Evolutionary conservation across 352 stramenopile species (phyloP), one percentile per base, ranked within the genome.

Genomic region (Saprolegnia parasitica): DNA sequence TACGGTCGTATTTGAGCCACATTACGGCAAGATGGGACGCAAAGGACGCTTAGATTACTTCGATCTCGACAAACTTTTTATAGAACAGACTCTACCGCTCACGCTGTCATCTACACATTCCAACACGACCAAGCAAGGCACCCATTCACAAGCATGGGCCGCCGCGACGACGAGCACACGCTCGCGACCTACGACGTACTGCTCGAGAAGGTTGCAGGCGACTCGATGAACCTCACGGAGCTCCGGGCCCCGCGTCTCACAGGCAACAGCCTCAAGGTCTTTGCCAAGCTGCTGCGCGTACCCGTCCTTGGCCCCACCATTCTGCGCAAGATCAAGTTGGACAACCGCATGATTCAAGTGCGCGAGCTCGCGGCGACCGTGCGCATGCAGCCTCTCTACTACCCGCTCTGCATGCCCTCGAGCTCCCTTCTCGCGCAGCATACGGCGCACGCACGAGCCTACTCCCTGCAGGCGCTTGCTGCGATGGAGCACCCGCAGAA

Each of bases 351-450:
- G 70, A 26, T 87, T 50, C 73, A 81, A 54, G 77, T 87, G 35
- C 80, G 82, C 6, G 60, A 73, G 26, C 71, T 62, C 10, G 84
- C 84, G 8, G 78, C 84, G 3, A 81, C 72, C 21, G 74, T 93
- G 23, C 73, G 79, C 6, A 75, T 95, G 56, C 65, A 86, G 62
- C 90, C 90, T 10, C 61, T 96, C 39, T 96, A 95, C 71, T 94
- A 93, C 72, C 79, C 81, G 13, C 40, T 74, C 16, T 29, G 57
- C 8, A 50, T 62, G 6, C 49, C 71, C 23, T 71, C 73, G 42
- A 64, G 72, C 20, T 67, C 61, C 16, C 61, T 77, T n/a, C 49
- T 55, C 16, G 63, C 57, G 23, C 73, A 74, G 11, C 67, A 79
- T 0, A 82, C 75, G 47, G 56, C n/a, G 37, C 68, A 72, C 39